Conservation (phyloP, 129 eudicot genomes). For the Calendula officinalis region DNA sequence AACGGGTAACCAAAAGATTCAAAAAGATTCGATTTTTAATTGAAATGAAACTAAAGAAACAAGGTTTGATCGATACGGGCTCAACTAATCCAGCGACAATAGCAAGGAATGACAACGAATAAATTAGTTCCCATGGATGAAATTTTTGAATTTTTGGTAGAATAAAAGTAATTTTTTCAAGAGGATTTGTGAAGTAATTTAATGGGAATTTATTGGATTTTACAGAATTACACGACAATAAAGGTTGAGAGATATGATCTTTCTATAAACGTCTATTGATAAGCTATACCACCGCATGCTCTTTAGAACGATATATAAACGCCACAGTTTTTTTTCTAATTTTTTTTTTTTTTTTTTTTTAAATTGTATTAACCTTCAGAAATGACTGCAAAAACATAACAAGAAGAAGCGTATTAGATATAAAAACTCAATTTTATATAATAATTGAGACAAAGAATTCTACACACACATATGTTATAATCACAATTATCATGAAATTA, state of each 20-base stretch:
- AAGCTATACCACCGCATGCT: slow-evolving; percentile 90
- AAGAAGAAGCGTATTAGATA: slow-evolving; percentile 4
- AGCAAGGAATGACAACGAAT: slow-evolving; percentile 76
- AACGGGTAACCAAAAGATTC: not conserved
- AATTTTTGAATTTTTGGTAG: slow-evolving; percentile 9
- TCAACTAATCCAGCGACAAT: slow-evolving; percentile 89
- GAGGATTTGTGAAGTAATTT: not conserved
- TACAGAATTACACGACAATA: slow-evolving; percentile 95
- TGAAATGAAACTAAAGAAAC: slow-evolving; percentile 14
- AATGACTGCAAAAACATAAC: slow-evolving; percentile 9
- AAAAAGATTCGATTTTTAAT: not conserved
- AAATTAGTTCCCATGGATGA: slow-evolving; percentile 74
- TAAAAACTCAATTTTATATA: not conserved
- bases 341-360: too few relatives aligned
- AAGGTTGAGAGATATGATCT: slow-evolving; percentile 70
- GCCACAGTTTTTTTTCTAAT: slow-evolving; percentile 44
- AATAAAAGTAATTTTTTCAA: not conserved
- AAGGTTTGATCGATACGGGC: slow-evolving; percentile 1
- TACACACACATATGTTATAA: not conserved
- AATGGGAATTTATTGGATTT: not conserved
- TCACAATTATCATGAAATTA: not conserved
- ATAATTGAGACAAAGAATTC: not conserved
- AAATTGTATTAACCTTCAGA: slow-evolving; percentile 11
- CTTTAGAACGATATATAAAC: slow-evolving; percentile 25
- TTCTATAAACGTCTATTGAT: slow-evolving; percentile 74